These are phyloP conservation scores for Prunus yedoensis DNA, from an alignment of 331 rosid species.

Conservation along the genomic window DNA sequence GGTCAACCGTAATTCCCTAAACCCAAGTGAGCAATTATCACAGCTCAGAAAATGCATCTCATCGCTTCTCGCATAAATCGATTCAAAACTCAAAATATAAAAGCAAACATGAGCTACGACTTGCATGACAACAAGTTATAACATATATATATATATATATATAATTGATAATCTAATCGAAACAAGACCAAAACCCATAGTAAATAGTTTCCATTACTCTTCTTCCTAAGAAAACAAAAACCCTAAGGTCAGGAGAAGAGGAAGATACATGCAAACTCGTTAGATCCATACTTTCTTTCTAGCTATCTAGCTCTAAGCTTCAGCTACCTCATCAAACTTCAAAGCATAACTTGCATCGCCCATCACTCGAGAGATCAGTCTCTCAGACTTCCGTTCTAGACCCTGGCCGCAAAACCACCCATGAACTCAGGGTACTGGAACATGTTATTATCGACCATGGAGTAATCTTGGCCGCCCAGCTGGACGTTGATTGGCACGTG, in stretches of 20 bases:
- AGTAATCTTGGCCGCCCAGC: constrained; percentile 15
- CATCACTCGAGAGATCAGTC: no score
- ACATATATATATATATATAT: no score
- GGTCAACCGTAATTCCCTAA: not conserved
- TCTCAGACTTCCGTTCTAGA: constrained; percentile 35
- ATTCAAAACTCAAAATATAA: no score
- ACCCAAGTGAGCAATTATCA: no score
- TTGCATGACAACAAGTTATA: no score
- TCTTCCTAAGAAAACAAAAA: not conserved
- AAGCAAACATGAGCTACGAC: no score
- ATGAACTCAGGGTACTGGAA: constrained; percentile 56
- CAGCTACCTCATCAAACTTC: not conserved
- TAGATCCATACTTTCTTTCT: not conserved
- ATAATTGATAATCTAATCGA: no score
- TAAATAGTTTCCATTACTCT: not conserved
- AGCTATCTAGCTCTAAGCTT: not conserved
- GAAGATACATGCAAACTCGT: constrained; percentile 1
- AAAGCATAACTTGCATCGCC: no score
- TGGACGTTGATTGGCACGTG: constrained; percentile 24
- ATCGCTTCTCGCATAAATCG: no score
- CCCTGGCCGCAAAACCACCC: constrained; percentile 44
- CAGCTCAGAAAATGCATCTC: no score
- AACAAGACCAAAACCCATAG: no score
- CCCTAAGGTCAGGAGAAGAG: not conserved
- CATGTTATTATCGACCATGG: constrained; percentile 37